Conservation (phyloP, 306 rosid species). For the Coriaria nepalensis region DNA sequence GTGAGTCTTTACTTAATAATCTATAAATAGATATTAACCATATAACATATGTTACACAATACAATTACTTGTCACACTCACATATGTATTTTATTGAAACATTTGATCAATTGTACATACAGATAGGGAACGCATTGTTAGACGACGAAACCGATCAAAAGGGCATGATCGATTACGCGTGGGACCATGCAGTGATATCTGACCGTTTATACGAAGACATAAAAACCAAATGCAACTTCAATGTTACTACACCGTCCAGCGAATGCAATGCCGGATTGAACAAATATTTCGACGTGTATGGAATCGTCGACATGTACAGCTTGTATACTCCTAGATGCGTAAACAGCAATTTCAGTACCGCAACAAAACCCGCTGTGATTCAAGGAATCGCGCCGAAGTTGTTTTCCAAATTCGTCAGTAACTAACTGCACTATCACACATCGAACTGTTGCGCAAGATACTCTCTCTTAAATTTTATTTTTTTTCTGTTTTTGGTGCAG, state of each 20-base stretch:
- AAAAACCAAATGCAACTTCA: slow-evolving; percentile 27
- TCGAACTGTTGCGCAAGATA: too few relatives aligned
- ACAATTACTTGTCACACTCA: too few relatives aligned
- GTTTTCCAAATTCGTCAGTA: slow-evolving; percentile 21
- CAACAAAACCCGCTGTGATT: slow-evolving; percentile 1
- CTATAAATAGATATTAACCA: neutral
- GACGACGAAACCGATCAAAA: slow-evolving; percentile 34
- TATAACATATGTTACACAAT: too few relatives aligned
- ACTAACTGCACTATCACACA: too few relatives aligned
- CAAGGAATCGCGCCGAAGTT: slow-evolving; percentile 8
- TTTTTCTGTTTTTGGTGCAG: slow-evolving; percentile 11
- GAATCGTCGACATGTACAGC: slow-evolving; percentile 34
- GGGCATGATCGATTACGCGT: slow-evolving; percentile 38
- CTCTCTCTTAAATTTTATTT: too few relatives aligned
- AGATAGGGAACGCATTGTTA: slow-evolving; percentile 34
- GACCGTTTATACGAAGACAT: slow-evolving; percentile 22
- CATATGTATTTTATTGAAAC: too few relatives aligned
- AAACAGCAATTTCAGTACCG: neutral
- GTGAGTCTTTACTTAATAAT: slow-evolving; percentile 4
- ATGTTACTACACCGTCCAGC: neutral
- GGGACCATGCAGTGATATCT: slow-evolving; percentile 43
- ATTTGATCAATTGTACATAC: neutral
- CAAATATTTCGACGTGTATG: slow-evolving; percentile 17
- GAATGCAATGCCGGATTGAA: slow-evolving; percentile 2
- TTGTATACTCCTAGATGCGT: slow-evolving; percentile 23